Base-by-base conservation (phyloP, 2,329 filamentous ascomycete genomes). In the Trichophaea hybrida region DNA sequence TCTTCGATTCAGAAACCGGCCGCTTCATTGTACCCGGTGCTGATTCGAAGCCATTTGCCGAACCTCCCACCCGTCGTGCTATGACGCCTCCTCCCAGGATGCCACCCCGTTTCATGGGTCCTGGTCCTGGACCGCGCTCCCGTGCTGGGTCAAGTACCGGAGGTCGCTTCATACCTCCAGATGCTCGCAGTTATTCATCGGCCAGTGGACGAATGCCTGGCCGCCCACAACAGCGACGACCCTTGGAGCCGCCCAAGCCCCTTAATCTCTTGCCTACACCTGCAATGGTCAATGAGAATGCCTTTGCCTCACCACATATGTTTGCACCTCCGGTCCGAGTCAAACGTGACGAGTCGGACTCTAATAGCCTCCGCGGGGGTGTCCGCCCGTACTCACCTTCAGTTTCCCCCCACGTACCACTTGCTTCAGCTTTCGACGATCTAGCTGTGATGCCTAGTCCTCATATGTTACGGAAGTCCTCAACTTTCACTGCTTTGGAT, bases 41-140 rank as follows among this genome's bases (percentile, higher is more conserved):
- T 46, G 73, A 74, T 32, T 70, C 73, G 46, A 73, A 74, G 59
- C 81, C 90, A 1, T 96, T 86, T 67, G 86, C 90, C 8, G 82
- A 96, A 72, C 88, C 88, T 8, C 80, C 94, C 13, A 84, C 82
- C 64, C 86, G 91, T 68, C 86, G 91, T 69, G 91, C 91, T 56
- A 96, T 97, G 91, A 97, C 91, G 17, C 91, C 91, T 56, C 91
- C 91, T 15, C 90, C 91, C 1, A 75, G 76, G 7, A 65, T 54
- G 75, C 75, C 51, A 69, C 75, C 55, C 72, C 77, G 51, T 73
- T 75, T 69, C 73, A 70, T 15, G 69, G 74, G 50, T 69, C 71
- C 33, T 31, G 66, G 71, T 66, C 62, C 66, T 65, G 67, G 69
- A 54, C 60, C 67, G 34, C 60, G 55, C 12, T 58, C 63, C 46